A percentile compares a stretch with the other conserved stretches of the same genome.
Evolutionary conservation across 2,329 filamentous ascomycete genomes (phyloP).

Genomic region (Aureobasidium musti): DNA sequence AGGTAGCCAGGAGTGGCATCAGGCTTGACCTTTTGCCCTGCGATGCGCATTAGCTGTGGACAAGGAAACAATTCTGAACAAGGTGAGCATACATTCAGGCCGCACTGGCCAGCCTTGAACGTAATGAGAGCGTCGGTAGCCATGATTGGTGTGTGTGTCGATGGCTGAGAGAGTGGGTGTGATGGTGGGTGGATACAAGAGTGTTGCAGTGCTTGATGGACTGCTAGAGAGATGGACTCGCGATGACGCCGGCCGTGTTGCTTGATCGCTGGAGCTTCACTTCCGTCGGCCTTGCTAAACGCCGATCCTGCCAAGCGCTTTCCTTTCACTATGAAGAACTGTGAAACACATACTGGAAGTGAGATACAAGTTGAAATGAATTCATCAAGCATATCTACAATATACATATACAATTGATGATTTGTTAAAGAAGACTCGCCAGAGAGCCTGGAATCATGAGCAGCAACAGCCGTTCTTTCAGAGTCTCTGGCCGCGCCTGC

Average conservation of each 20-base stretch:
- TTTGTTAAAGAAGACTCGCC: background rate
- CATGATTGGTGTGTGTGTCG: conserved; percentile 58
- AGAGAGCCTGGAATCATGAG: background rate
- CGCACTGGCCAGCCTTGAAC: conserved; percentile 92
- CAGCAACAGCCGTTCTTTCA: background rate
- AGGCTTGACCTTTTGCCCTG: conserved; percentile 69
- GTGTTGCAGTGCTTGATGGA: conserved; percentile 9
- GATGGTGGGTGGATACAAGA: background rate
- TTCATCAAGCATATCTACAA: background rate
- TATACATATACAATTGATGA: no score
- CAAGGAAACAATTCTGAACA: background rate
- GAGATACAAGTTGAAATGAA: background rate
- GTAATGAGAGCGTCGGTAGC: conserved; percentile 84
- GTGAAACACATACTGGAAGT: no score
- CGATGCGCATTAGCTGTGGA: conserved; percentile 23
- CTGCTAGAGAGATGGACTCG: conserved; percentile 1
- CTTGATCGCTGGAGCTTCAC: conserved; percentile 15
- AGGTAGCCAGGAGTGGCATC: conserved; percentile 77
- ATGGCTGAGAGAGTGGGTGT: background rate
- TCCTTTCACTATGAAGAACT: background rate
- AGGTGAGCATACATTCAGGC: conserved; percentile 68
- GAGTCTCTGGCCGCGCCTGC: background rate
- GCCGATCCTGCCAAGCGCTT: conserved; percentile 20
- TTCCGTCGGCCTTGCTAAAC: conserved; percentile 1
- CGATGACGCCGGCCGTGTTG: conserved; percentile 16